These are phyloP conservation scores for Fusarium clavum DNA, from an alignment of 2,329 filamentous ascomycete species.

Conservation along the genomic window DNA sequence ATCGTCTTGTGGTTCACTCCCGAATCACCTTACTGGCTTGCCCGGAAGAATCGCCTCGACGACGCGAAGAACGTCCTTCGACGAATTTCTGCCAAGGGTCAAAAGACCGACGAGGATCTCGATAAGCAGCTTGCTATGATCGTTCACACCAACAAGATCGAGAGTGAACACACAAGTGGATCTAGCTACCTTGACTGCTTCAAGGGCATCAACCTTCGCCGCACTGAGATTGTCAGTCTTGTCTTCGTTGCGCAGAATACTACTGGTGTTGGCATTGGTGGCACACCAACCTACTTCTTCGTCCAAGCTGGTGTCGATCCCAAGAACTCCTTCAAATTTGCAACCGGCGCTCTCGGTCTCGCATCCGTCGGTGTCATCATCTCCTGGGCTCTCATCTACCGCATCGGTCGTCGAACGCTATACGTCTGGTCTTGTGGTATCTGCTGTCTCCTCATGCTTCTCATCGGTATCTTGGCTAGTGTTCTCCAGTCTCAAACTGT, in stretches of 20 bases:
- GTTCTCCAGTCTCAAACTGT: constrained; percentile 39
- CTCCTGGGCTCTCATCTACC: constrained; percentile 52
- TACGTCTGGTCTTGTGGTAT: constrained; percentile 56
- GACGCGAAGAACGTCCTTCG: constrained; percentile 46
- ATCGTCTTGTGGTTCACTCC: constrained; percentile 48
- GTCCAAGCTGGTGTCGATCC: constrained; percentile 57
- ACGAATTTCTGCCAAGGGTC: constrained; percentile 50
- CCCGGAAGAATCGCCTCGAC: constrained; percentile 43
- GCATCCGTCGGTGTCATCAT: constrained; percentile 58
- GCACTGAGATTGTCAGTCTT: constrained; percentile 60
- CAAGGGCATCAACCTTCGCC: constrained; percentile 57
- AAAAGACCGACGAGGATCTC: constrained; percentile 54
- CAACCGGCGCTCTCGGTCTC: constrained; percentile 54
- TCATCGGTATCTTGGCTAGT: constrained; percentile 50
- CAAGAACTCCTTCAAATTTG: constrained; percentile 55
- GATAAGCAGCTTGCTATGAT: constrained; percentile 71
- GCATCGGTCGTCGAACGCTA: constrained; percentile 57
- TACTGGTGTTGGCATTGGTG: constrained; percentile 54
- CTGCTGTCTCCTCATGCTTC: constrained; percentile 55
- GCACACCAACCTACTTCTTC: constrained; percentile 61
- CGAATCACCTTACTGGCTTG: constrained; percentile 52
- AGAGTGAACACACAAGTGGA: constrained; percentile 54
- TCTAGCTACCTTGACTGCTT: constrained; percentile 61
- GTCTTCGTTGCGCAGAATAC: constrained; percentile 56
- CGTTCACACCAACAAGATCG: constrained; percentile 63